Evolutionary conservation across 2,329 filamentous ascomycete genomes (phyloP), one percentile per base, ranked within the genome.

Genomic region (Rhynchosporium agropyri): DNA sequence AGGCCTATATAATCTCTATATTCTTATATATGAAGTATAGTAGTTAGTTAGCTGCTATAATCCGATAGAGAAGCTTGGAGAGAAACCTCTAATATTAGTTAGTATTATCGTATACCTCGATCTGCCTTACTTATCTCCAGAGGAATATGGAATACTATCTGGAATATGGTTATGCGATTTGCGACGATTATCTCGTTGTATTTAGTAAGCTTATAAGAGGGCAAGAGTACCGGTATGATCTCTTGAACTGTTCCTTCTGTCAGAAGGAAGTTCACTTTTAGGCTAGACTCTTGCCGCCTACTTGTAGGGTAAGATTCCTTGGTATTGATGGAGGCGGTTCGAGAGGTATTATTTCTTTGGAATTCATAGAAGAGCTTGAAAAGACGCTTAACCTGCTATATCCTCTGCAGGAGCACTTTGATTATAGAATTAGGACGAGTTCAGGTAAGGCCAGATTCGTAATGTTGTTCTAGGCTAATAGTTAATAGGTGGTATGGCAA

Each of bases 241-340:
- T 77, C 6, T 53, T 56, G 33, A n/a, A 31, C n/a, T 77, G 70
- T 65, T 57, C 73, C 3, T 65, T 75, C 13, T 77, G 72, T 61
- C 62, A 68, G 46, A 60, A 40, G 13, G 28, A 63, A 7, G 60
- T 58, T 31, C 55, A 51, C 12, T 58, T 72, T 33, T 49, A 63
- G 9, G 69, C 72, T 20, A 68, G 65, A 15, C 62, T 77, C 4
- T 67, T 76, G 10, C 76, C 75, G 10, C 54, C 61, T 10, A 77
- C 75, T 5, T 65, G 46, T 48, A 29, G 57, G 15, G 53, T 60
- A 57, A 59, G 60, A n/a, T 65, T 65, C 60, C 42, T 65, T 48
- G 57, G 71, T 60, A 69, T 79, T 62, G 75, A 79, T 68, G 75
- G 75, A 12, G 75, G 75, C 36, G 68, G 72, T 42, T 69, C 64